These are phyloP conservation scores for Aspergillus baeticus DNA, from an alignment of 495 filamentous ascomycete genomes.

Conservation along the genomic window DNA sequence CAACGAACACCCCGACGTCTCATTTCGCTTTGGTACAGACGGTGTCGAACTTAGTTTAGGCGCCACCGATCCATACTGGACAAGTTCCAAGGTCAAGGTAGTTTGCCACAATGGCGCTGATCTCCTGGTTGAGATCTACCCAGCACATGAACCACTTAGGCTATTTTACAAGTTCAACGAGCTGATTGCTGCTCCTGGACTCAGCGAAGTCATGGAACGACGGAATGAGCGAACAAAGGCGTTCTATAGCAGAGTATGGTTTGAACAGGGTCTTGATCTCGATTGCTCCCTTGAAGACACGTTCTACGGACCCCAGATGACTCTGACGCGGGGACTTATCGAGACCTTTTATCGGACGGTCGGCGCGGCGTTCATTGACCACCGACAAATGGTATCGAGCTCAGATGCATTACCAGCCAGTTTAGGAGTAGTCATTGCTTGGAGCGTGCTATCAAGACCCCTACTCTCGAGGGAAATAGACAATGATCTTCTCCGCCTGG, in stretches of 20 bases:
- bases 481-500: conserved; percentile 32
- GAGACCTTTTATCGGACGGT: conserved; percentile 3
- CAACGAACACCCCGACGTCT: background rate
- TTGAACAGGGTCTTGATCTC: conserved; percentile 59
- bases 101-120: conserved; percentile 12
- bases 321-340: conserved; percentile 10
- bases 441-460: conserved; percentile 31
- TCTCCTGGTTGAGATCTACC: conserved; percentile 8
- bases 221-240: conserved; percentile 87
- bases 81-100: background rate
- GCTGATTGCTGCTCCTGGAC: conserved; percentile 72
- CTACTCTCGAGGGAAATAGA: conserved; percentile 20
- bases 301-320: conserved; percentile 41
- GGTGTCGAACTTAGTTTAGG: conserved; percentile 5
- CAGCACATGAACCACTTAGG: conserved; percentile 40
- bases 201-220: conserved; percentile 78
- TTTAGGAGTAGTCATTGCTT: conserved; percentile 27
- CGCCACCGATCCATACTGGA: background rate
- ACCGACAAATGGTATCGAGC: conserved; percentile 5
- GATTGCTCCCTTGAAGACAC: conserved; percentile 32
- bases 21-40: conserved; percentile 5
- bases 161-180: conserved; percentile 75
- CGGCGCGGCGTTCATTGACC: conserved; percentile 15
- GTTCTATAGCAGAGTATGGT: conserved; percentile 93
- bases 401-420: conserved; percentile 20